These are phyloP conservation scores for Endocarpon pusillum DNA, from an alignment of 495 filamentous ascomycete species.

Conservation along the genomic window DNA sequence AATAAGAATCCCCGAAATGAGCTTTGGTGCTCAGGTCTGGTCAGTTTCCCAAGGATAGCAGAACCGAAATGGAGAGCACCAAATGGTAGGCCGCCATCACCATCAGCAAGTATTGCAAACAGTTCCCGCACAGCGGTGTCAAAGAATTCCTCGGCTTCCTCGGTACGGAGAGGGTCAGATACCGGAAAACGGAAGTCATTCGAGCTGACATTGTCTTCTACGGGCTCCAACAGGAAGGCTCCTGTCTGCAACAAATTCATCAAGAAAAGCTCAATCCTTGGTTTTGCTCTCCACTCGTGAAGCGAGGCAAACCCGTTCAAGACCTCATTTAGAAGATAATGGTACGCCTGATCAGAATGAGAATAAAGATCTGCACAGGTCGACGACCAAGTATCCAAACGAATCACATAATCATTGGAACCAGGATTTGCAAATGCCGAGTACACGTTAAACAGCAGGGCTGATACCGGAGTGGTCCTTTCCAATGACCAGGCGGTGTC, in stretches of 20 bases:
- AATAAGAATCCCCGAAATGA: constrained; percentile 64
- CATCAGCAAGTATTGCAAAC: constrained; percentile 68
- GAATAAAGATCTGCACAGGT: constrained; percentile 57
- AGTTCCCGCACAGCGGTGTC: constrained; percentile 60
- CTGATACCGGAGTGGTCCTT: constrained; percentile 70
- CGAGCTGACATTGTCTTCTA: constrained; percentile 32
- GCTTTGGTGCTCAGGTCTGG: constrained; percentile 47
- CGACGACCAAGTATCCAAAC: constrained; percentile 74
- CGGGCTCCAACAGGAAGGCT: constrained; percentile 74
- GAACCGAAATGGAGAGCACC: constrained; percentile 66
- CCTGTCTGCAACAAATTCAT: constrained; percentile 88
- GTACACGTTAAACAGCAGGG: constrained; percentile 75
- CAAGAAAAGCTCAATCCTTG: constrained; percentile 80
- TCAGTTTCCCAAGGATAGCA: constrained; percentile 63
- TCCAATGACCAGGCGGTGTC: constrained; percentile 49
- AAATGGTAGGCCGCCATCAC: constrained; percentile 67
- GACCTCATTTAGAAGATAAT: constrained; percentile 24
- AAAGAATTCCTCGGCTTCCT: constrained; percentile 82
- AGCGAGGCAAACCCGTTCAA: constrained; percentile 75
- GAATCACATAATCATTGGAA: constrained; percentile 59
- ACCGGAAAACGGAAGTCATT: too few species aligned
- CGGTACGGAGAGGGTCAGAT: constrained; percentile 35
- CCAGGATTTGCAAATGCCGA: constrained; percentile 52
- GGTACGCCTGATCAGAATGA: constrained; percentile 25
- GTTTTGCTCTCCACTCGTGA: constrained; percentile 74